Evolutionary conservation across 345 rosid genomes (phyloP), one percentile per base, ranked within the genome.

Genomic region (Bruguiera gymnorhiza): DNA sequence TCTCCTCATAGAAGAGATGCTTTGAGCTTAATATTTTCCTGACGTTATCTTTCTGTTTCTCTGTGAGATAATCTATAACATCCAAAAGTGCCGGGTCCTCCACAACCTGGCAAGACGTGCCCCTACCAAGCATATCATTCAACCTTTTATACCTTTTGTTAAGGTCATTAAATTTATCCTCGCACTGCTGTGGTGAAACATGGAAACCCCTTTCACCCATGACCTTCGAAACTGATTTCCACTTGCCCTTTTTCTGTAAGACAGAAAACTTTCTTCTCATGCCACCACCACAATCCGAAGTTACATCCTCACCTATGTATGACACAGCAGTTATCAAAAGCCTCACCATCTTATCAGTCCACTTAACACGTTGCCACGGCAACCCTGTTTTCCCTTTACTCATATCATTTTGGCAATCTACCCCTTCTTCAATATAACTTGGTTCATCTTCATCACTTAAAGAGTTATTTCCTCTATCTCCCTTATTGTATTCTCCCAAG

Each of bases 131-230:
- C 86, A 94, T 87, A 75, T 91, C 98, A 21, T 94, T 91, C 23
- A 94, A 91, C 78, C 82, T 89, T 86, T 91, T 94, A 73, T 94
- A 94, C 82, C 98, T 79, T 68, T 91, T 94, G 77, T 94, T 91
- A 62, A 94, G 89, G 71, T 89, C 97, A 77, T 93, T 89, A 66
- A 93, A 93, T 82, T 90, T 93, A 84, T 93, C 98, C 74, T 91
- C 94, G 15, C 98, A 94, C 72, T 94, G 98, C 83, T 94, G 97
- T 21, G 95, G 97, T 0, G 98, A 94, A 71, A 94, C 98, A 78
- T 74, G 93, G 68, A 71, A 88, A 48, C 90, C 84, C 68, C 95
- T 91, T 80, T 89, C 96, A 30, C 93, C 91, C 93, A 94, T 88
- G 64, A 86, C 97, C 66, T 89, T 88, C 0, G 97, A 91, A 72